These are phyloP conservation scores for Pythium oligandrum DNA, from an alignment of 352 stramenopile species.

Conservation along the genomic window DNA sequence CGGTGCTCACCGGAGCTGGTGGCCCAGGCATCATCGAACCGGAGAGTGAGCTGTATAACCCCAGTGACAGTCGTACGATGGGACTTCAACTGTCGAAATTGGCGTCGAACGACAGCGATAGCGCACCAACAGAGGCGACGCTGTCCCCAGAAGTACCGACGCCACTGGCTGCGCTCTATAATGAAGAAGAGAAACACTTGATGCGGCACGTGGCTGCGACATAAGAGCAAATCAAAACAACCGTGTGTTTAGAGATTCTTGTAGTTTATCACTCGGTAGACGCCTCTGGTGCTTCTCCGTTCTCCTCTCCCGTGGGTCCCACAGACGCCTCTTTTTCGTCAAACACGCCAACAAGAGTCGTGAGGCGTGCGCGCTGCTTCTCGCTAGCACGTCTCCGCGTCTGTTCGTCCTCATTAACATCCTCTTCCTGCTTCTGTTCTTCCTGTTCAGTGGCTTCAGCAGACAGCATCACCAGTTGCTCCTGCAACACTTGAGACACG, in stretches of 20 bases:
- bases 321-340: slow-evolving; percentile 3
- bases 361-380: slow-evolving; percentile 31
- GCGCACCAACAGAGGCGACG: neutral
- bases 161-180: slow-evolving; percentile 64
- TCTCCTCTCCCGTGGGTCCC: no score
- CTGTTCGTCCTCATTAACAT: slow-evolving; percentile 15
- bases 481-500: slow-evolving; percentile 36
- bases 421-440: slow-evolving; percentile 10
- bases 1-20: neutral
- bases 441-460: slow-evolving; percentile 15
- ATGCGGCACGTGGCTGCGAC: slow-evolving; percentile 40
- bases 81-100: neutral
- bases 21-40: no score
- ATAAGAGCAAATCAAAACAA: no score
- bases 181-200: slow-evolving; percentile 60
- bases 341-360: slow-evolving; percentile 30
- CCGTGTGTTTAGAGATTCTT: no score
- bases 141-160: slow-evolving; percentile 32
- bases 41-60: slow-evolving; percentile 10
- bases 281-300: no score
- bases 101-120: neutral
- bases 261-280: no score
- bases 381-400: neutral
- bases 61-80: slow-evolving; percentile 7
- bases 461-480: slow-evolving; percentile 55